Base-by-base conservation (phyloP, 257 asterid species). In the Orobanche coerulescens region DNA sequence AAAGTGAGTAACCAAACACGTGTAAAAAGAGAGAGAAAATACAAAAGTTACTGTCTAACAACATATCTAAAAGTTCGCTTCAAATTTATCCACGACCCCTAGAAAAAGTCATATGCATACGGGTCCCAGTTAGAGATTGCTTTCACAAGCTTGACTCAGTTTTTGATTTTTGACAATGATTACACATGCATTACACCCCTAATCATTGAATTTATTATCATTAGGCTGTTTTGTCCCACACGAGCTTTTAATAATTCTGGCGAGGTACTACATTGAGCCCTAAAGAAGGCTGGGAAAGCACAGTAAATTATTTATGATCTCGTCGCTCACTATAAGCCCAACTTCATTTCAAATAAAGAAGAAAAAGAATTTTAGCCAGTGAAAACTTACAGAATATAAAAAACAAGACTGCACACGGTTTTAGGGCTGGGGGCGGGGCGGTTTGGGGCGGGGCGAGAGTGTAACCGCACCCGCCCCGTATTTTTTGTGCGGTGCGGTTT, bases 181-280 rank as follows among this genome's bases (percentile, higher is more conserved):
- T n/a, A n/a, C n/a, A n/a, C n/a, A n/a, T n/a, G n/a, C n/a, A n/a
- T n/a, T n/a, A n/a, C n/a, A n/a, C n/a, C n/a, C n/a, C n/a, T n/a
- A n/a, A n/a, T n/a, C n/a, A n/a, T n/a, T n/a, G n/a, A n/a, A n/a
- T n/a, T n/a, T n/a, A n/a, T n/a, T n/a, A n/a, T n/a, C n/a, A n/a
- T n/a, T n/a, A n/a, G n/a, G n/a, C n/a, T n/a, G n/a, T 19, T 15
- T 10, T 20, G 14, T 14, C 26, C 13, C 61, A 6, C 7, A 36
- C 34, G 11, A 10, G 23, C 51, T n/a, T 40, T 61, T 19, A 23
- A 22, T 19, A 71, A 37, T 47, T 36, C 18, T 13, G 6, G 14
- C 6, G 22, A 25, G 33, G 16, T 33, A 65, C 60, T 5, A 74
- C 47, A 64, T 43, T 43, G 50, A 51, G 39, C 24, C 51, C 34